A percentile compares a stretch with the other conserved stretches of the same genome.
Evolutionary conservation across 805 yeast genomes (phyloP).

Genomic region (Yarrowia porcina): DNA sequence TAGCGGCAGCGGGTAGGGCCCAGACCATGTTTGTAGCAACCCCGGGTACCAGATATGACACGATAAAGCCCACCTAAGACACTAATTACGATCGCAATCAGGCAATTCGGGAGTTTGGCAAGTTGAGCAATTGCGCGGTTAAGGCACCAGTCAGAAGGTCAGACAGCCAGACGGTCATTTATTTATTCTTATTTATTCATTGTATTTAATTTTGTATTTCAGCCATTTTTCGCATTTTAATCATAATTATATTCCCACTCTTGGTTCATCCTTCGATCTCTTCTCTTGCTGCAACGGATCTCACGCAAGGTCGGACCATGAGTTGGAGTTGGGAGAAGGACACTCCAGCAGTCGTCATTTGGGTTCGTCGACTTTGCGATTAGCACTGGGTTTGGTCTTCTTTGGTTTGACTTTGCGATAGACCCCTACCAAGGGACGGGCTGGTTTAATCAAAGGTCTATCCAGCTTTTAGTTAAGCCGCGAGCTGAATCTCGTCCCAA

Average conservation of each 20-base stretch:
- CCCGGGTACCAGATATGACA: too few species aligned
- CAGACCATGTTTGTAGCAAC: too few species aligned
- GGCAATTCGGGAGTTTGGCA: too few species aligned
- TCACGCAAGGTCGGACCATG: neutral
- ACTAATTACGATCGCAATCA: too few species aligned
- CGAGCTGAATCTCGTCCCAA: neutral
- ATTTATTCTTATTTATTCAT: neutral
- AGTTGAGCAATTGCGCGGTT: too few species aligned
- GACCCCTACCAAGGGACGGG: neutral
- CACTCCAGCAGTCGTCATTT: too few species aligned
- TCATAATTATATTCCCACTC: neutral
- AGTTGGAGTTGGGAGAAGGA: too few species aligned
- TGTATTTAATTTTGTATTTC: neutral
- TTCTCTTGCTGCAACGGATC: conserved; percentile 8
- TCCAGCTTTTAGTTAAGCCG: neutral
- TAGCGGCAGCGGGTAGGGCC: too few species aligned
- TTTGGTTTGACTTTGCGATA: conserved; percentile 13
- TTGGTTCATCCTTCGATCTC: neutral
- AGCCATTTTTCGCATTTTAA: neutral
- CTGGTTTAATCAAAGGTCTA: neutral
- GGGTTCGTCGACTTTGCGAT: neutral
- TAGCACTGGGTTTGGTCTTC: neutral
- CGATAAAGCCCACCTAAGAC: too few species aligned
- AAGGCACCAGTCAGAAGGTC: too few species aligned
- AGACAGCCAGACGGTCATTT: too few species aligned